These are phyloP conservation scores for Liquidambar formosana DNA, from an alignment of 164 flowering plant genomes.

Conservation along the genomic window DNA sequence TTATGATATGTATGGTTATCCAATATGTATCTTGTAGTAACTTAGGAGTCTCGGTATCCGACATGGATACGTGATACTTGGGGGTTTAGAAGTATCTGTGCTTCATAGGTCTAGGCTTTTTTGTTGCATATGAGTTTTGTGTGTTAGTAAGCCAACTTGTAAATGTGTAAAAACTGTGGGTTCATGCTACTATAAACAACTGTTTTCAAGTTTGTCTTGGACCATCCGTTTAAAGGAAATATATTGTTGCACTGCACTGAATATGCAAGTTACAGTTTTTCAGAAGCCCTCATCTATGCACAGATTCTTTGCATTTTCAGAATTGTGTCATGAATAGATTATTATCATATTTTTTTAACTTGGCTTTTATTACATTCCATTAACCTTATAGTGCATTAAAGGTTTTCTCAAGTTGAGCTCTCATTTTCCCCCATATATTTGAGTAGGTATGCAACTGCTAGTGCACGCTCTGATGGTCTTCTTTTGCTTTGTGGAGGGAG, in stretches of 20 bases:
- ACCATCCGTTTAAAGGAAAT: background rate
- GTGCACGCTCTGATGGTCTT: slow-evolving; percentile 99
- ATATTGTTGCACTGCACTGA: background rate
- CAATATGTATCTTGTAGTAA: too few relatives aligned
- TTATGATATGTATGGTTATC: too few relatives aligned
- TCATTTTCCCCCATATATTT: slow-evolving; percentile 3
- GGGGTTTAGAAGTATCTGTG: too few relatives aligned
- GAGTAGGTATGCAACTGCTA: slow-evolving; percentile 97
- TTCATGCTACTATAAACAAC: background rate
- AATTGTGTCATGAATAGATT: background rate
- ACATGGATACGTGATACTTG: too few relatives aligned
- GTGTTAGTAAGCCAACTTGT: too few relatives aligned
- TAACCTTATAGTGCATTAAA: background rate
- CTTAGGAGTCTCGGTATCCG: too few relatives aligned
- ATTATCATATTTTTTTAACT: background rate
- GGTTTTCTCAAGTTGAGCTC: background rate
- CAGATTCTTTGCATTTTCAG: background rate
- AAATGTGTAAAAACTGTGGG: background rate
- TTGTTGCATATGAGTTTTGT: too few relatives aligned
- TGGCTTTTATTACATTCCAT: background rate
- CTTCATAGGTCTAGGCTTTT: too few relatives aligned
- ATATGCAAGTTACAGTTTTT: background rate
- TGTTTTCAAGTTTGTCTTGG: background rate
- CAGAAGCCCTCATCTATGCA: background rate
- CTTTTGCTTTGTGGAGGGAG: slow-evolving; percentile 99